Percentiles rank a stretch among this genome's conserved stretches.
phyloP scores from a whole-genome alignment of 768 basidiomycete species.

The Glaciozyma martinii region DNA sequence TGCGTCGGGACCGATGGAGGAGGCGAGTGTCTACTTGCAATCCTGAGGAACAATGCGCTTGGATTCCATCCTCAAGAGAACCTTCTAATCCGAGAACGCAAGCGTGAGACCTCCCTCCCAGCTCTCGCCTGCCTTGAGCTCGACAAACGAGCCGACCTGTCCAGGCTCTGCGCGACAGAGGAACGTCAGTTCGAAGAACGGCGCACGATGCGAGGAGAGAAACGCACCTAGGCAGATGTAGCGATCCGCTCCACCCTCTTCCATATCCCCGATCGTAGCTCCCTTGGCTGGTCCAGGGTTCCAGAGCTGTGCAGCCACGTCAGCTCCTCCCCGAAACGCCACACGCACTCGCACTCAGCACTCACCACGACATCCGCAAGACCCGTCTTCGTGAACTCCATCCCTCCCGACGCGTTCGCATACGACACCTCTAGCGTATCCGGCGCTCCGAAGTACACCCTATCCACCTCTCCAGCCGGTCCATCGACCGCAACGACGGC shows the following conservation, averaged over 20 bases:
- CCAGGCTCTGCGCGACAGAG: constrained; percentile 12
- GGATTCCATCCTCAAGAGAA: no score
- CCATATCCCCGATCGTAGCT: constrained; percentile 74
- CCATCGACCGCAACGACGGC: constrained; percentile 54
- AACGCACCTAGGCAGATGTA: constrained; percentile 92
- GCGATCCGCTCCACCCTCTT: constrained; percentile 72
- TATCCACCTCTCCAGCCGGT: constrained; percentile 31
- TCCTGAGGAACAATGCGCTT: no score
- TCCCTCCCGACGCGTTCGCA: background rate
- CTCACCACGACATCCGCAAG: constrained; percentile 22
- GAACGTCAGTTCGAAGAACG: background rate
- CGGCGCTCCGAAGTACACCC: constrained; percentile 32
- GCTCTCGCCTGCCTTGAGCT: constrained; percentile 14
- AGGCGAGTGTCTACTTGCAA: no score
- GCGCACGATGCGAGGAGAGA: constrained; percentile 51
- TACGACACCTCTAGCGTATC: constrained; percentile 18
- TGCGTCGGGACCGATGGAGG: no score
- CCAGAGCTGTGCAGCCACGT: constrained; percentile 59
- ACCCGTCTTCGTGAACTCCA: constrained; percentile 27
- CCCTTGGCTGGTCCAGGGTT: constrained; percentile 58
- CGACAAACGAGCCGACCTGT: constrained; percentile 6
- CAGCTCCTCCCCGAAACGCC: constrained; percentile 52
- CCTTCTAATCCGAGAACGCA: background rate
- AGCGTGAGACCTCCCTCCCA: constrained; percentile 22
- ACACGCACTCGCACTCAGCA: background rate